Conservation (phyloP, 371 early-diverging fungal species). For the Mucor lusitanicus region DNA sequence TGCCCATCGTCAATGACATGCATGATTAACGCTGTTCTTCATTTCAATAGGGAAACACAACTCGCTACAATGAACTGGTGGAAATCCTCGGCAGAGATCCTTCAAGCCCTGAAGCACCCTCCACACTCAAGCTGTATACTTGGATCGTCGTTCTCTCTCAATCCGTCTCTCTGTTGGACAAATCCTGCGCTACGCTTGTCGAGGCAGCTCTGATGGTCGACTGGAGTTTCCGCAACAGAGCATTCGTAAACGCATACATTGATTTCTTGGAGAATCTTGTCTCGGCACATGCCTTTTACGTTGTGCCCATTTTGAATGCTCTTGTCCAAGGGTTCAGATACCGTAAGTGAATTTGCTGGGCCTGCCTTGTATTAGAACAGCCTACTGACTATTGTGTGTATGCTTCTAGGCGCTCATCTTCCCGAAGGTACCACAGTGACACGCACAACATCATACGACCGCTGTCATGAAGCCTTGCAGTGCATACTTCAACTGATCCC, state of each 20-base stretch:
- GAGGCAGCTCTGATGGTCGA: constrained; percentile 71
- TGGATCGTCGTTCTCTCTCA: constrained; percentile 58
- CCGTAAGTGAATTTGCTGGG: constrained; percentile 51
- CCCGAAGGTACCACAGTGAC: constrained; percentile 27
- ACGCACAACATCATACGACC: constrained; percentile 50
- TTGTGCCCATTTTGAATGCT: constrained; percentile 63
- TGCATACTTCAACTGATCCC: constrained; percentile 78
- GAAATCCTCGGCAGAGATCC: constrained; percentile 44
- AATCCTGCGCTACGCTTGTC: constrained; percentile 64
- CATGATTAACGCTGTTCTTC: not conserved
- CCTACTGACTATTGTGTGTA: not conserved
- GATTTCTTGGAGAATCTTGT: constrained; percentile 82
- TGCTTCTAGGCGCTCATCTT: constrained; percentile 20
- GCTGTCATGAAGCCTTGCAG: constrained; percentile 69
- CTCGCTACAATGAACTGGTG: constrained; percentile 55
- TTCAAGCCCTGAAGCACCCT: constrained; percentile 49
- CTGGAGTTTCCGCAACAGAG: constrained; percentile 66
- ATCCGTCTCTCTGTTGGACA: constrained; percentile 57
- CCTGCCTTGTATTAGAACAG: no score
- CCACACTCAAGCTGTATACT: constrained; percentile 46
- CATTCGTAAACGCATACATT: constrained; percentile 65
- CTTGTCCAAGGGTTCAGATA: constrained; percentile 65
- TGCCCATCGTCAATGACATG: not conserved
- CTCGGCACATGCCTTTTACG: constrained; percentile 83
- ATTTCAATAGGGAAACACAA: constrained; percentile 46